These are phyloP conservation scores for Eutrema salsugineum DNA, from an alignment of 441 rosid genomes.

Conservation along the genomic window DNA sequence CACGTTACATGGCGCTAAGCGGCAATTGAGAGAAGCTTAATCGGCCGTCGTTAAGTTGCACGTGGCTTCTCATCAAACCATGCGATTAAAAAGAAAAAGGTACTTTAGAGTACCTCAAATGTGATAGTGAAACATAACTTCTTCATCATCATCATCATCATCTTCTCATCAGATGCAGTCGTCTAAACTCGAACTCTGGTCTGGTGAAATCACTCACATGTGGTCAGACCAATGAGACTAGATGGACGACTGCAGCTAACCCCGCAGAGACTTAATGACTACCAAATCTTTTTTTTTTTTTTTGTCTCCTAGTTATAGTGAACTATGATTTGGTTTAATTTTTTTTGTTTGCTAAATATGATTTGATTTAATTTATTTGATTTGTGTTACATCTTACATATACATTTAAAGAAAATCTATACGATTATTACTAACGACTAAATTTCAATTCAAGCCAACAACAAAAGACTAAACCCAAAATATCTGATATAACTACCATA, in stretches of 20 bases:
- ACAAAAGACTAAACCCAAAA: no score
- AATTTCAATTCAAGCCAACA: not conserved
- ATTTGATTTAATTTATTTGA: not conserved
- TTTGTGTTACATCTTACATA: not conserved
- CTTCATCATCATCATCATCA: not conserved
- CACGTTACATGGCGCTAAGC: not conserved
- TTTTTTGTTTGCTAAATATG: no score
- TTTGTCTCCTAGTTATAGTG: not conserved
- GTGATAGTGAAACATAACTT: not conserved
- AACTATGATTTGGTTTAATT: not conserved
- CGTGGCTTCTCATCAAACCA: not conserved
- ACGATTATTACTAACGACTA: not conserved
- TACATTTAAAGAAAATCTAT: no score
- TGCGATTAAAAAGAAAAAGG: not conserved
- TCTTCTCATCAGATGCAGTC: not conserved
- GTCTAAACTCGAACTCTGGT: not conserved
- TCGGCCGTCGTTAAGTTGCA: not conserved
- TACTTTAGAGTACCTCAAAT: not conserved
- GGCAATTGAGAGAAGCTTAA: not conserved
- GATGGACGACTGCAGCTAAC: not conserved
- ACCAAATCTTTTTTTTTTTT: not conserved
- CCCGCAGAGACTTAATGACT: accelerated
- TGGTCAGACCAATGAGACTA: not conserved
- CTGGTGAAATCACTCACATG: not conserved
- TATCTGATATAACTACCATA: no score